These are phyloP conservation scores for Lentinula boryana DNA, from an alignment of 768 basidiomycete genomes.

Conservation along the genomic window DNA sequence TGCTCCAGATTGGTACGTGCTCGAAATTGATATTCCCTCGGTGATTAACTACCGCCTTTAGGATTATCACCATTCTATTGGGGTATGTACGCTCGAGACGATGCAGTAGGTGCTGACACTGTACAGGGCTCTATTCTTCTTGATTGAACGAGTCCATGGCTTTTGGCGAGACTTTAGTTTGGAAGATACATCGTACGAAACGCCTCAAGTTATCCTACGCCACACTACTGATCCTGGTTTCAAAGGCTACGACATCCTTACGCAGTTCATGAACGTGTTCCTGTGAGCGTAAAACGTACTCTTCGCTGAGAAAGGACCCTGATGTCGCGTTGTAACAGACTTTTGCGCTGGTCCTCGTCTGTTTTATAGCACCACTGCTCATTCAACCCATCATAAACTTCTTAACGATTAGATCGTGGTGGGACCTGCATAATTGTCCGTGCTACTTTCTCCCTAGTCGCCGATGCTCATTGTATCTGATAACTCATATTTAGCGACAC, in stretches of 20 bases:
- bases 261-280: conserved; percentile 72
- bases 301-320: conserved; percentile 4
- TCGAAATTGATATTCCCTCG: neutral
- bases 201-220: neutral
- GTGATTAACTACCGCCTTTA: conserved; percentile 17
- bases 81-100: conserved; percentile 40
- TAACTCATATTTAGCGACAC: conserved; percentile 24
- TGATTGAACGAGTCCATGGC: conserved; percentile 59
- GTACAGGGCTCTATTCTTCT: conserved; percentile 53
- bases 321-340: conserved; percentile 24
- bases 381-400: conserved; percentile 67
- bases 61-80: conserved; percentile 62
- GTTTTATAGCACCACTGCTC: conserved; percentile 59
- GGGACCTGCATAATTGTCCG: conserved; percentile 80
- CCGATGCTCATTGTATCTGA: neutral
- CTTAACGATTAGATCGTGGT: conserved; percentile 72
- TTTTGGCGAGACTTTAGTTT: conserved; percentile 78
- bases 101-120: neutral
- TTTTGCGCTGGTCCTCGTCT: conserved; percentile 44
- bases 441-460: conserved; percentile 11
- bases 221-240: neutral
- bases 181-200: conserved; percentile 64
- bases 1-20: conserved; percentile 67
- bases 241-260: conserved; percentile 38
- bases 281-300: conserved; percentile 31